Percentiles rank a stretch among this genome's conserved stretches.
These are phyloP conservation scores for Blyttiomyces sp. DNA, from an alignment of 371 early-diverging fungal genomes.

Conservation along the genomic window DNA sequence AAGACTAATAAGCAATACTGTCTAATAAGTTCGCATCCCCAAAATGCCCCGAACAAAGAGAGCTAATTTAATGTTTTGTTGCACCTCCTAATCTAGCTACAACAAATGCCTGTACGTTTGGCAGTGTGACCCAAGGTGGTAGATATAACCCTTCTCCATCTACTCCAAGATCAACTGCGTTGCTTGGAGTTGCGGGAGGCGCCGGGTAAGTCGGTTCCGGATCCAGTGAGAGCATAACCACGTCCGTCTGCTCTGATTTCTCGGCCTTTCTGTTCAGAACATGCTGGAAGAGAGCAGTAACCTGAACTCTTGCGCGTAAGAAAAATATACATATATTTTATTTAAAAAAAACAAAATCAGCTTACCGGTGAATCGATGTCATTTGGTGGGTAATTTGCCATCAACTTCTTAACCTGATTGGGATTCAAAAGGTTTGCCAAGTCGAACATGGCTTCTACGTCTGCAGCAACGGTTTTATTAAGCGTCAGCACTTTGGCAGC, in stretches of 20 bases:
- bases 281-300: slow-evolving; percentile 76
- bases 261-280: slow-evolving; percentile 73
- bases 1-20: too few species aligned
- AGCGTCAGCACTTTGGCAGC: slow-evolving; percentile 88
- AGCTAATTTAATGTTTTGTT: too few species aligned
- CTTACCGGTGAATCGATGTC: slow-evolving; percentile 42
- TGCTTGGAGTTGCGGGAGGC: not conserved
- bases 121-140: too few species aligned
- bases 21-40: too few species aligned
- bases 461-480: slow-evolving; percentile 78
- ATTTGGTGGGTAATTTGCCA: slow-evolving; percentile 46
- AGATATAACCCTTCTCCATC: too few species aligned
- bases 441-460: slow-evolving; percentile 88
- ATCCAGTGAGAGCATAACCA: slow-evolving; percentile 66
- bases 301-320: slow-evolving; percentile 29
- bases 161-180: too few species aligned
- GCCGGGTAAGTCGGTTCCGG: slow-evolving; percentile 32
- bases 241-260: slow-evolving; percentile 69
- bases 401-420: slow-evolving; percentile 84
- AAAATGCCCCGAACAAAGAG: too few species aligned
- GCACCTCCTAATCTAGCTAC: too few species aligned
- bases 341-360: not conserved
- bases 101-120: too few species aligned
- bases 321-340: not conserved
- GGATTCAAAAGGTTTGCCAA: slow-evolving; percentile 84